These are phyloP conservation scores for Thermoascus crustaceus DNA, from an alignment of 2,329 filamentous ascomycete genomes.

Conservation along the genomic window DNA sequence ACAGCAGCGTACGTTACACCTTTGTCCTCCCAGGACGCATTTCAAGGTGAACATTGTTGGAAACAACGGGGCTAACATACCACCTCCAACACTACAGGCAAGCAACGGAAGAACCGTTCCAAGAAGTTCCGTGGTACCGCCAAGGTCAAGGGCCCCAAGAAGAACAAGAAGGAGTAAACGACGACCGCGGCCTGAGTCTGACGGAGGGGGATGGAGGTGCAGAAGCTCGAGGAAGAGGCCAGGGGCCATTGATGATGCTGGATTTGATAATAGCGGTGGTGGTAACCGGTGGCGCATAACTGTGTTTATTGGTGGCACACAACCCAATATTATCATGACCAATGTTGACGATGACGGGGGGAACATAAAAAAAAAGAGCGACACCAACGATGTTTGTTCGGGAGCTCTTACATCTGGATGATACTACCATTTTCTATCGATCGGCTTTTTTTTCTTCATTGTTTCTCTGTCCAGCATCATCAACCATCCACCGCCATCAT, in stretches of 20 bases:
- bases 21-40: not conserved
- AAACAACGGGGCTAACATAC: constrained; percentile 9
- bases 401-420: constrained; percentile 2
- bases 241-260: constrained; percentile 11
- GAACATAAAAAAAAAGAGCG: constrained; percentile 1
- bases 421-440: too few relatives aligned
- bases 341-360: constrained; percentile 1
- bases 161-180: constrained; percentile 74
- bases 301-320: constrained; percentile 1
- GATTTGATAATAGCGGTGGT: constrained; percentile 11
- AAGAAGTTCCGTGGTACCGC: constrained; percentile 97
- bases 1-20: constrained; percentile 84
- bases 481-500: constrained; percentile 1
- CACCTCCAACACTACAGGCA: constrained; percentile 57
- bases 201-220: constrained; percentile 18
- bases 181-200: constrained; percentile 14
- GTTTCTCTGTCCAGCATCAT: constrained; percentile 1
- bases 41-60: not conserved
- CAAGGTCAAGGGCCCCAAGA: constrained; percentile 97
- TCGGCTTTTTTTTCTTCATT: constrained; percentile 2
- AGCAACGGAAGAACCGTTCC: constrained; percentile 99
- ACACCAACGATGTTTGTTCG: not conserved
- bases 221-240: constrained; percentile 6
- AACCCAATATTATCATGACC: constrained; percentile 1
- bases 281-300: constrained; percentile 1